A percentile compares a stretch with the other conserved stretches of the same genome.
Evolutionary conservation across 2,329 filamentous ascomycete species (phyloP).

Genomic region (Chaetomium sp.): DNA sequence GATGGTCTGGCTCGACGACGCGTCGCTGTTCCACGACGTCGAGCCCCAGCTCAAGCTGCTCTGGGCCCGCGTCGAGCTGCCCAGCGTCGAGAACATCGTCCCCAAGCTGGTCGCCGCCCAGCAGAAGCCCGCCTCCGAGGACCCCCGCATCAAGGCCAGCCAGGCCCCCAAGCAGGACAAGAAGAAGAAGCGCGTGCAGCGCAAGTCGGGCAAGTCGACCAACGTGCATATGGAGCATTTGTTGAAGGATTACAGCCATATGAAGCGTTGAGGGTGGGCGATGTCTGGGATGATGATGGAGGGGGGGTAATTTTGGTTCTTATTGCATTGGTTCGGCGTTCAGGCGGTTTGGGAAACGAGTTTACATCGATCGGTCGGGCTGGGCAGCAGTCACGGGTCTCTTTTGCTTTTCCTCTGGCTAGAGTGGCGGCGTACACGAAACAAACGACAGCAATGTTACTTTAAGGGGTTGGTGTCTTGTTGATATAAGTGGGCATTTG

Average conservation of each 20-base stretch:
- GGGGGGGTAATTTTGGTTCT: neutral
- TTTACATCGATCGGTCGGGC: neutral
- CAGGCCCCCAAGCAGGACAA: constrained; percentile 66
- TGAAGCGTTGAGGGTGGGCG: constrained; percentile 44
- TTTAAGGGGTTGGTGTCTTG: neutral
- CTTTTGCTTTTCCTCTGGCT: constrained; percentile 13
- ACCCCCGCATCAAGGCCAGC: constrained; percentile 62
- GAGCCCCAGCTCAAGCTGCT: constrained; percentile 81
- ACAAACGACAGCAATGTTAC: constrained; percentile 3
- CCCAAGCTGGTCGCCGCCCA: constrained; percentile 75
- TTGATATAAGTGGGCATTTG: constrained; percentile 1
- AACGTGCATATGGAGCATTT: constrained; percentile 86
- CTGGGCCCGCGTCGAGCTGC: constrained; percentile 81
- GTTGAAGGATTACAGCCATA: constrained; percentile 69
- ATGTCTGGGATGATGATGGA: neutral
- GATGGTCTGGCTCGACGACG: constrained; percentile 87
- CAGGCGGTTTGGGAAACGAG: neutral
- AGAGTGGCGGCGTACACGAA: constrained; percentile 8
- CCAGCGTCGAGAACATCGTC: constrained; percentile 73
- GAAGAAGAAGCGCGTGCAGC: constrained; percentile 67
- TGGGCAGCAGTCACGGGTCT: neutral
- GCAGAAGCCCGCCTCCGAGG: constrained; percentile 81
- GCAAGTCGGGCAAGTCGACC: constrained; percentile 76
- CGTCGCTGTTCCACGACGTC: constrained; percentile 71
- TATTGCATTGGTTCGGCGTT: constrained; percentile 24